Conservation (phyloP, 805 yeast species). For the Ogataea angusta region DNA sequence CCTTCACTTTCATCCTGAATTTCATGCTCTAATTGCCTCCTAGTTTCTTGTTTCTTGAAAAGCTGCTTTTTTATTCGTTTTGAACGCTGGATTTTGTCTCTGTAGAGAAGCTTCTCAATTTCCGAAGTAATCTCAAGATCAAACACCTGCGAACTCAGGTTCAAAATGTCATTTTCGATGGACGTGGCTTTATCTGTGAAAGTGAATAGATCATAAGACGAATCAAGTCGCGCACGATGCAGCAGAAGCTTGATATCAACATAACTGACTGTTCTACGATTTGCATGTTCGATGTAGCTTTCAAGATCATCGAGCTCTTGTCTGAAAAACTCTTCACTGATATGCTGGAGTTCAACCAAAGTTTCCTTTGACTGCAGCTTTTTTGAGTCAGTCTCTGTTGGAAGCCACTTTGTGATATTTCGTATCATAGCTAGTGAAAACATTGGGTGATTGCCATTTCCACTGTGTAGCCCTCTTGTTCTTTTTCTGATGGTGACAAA, state of each 20-base stretch:
- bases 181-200: constrained; percentile 3
- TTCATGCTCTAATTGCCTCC: no score
- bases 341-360: constrained; percentile 28
- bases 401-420: constrained; percentile 14
- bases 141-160: constrained; percentile 15
- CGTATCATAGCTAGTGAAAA: constrained; percentile 15
- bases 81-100: constrained; percentile 15
- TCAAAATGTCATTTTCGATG: constrained; percentile 16
- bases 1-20: constrained; percentile 8
- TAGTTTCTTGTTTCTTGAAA: not conserved
- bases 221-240: constrained; percentile 27
- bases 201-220: constrained; percentile 17
- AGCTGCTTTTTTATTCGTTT: constrained; percentile 10
- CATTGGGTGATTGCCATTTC: constrained; percentile 4
- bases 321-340: constrained; percentile 35
- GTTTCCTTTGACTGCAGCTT: constrained; percentile 23
- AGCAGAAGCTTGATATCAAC: constrained; percentile 35
- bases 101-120: constrained; percentile 26
- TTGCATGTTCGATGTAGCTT: constrained; percentile 34
- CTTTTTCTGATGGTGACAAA: constrained; percentile 19
- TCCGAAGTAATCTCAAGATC: constrained; percentile 26
- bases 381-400: constrained; percentile 16
- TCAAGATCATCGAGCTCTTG: constrained; percentile 35
- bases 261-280: constrained; percentile 28
- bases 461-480: constrained; percentile 1